Evolutionary conservation across 441 rosid genomes (phyloP).

Genomic region (Omphalea diandra): DNA sequence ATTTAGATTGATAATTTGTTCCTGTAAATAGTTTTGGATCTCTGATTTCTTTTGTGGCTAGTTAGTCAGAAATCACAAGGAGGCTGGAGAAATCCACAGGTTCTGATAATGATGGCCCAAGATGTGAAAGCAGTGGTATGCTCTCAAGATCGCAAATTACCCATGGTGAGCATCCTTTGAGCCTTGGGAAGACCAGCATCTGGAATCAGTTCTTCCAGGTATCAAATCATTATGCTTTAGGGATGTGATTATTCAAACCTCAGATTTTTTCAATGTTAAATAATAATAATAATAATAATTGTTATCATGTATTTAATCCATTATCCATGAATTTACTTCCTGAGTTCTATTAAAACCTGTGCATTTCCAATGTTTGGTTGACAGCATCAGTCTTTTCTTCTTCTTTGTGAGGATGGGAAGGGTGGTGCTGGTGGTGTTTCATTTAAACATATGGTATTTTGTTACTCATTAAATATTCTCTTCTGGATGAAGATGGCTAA

Average conservation of each 20-base stretch:
- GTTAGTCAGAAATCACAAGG: constrained; percentile 97
- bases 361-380: background rate
- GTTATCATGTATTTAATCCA: background rate
- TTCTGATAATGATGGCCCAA: constrained; percentile 47
- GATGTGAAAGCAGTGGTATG: constrained; percentile 52
- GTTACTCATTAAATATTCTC: background rate
- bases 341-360: background rate
- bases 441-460: background rate
- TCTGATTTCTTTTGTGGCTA: constrained; percentile 77
- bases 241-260: background rate
- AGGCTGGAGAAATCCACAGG: constrained; percentile 68
- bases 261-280: background rate
- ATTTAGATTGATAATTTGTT: constrained; percentile 12
- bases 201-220: constrained; percentile 99
- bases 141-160: constrained; percentile 75
- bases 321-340: constrained; percentile 1
- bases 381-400: background rate
- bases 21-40: constrained; percentile 32
- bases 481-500: background rate
- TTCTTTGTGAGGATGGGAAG: background rate
- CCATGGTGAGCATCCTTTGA: constrained; percentile 94
- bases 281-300: background rate
- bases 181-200: constrained; percentile 81
- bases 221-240: constrained; percentile 22
- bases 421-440: background rate